Evolutionary conservation across 179 eudicot species (phyloP).

Genomic region (Sideroxylon spinosum): DNA sequence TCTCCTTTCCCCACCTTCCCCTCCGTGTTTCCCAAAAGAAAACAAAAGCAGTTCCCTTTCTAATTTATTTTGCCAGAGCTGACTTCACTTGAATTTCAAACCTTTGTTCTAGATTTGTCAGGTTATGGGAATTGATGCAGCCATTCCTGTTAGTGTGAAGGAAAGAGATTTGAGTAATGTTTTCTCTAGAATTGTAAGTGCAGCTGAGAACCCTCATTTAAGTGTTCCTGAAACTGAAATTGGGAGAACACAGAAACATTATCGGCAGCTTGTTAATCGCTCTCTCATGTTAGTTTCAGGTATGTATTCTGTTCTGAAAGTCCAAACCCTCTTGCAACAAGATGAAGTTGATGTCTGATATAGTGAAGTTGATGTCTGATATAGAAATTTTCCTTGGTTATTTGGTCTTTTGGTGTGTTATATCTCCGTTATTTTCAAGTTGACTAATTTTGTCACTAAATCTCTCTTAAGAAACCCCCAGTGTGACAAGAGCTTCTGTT

Average conservation of each 20-base stretch:
- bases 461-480: background rate
- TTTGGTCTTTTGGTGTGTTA: background rate
- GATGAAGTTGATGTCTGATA: background rate
- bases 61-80: background rate
- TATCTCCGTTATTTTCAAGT: background rate
- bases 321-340: background rate
- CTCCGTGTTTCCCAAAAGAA: background rate
- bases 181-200: conserved; percentile 40
- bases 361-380: background rate
- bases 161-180: conserved; percentile 43
- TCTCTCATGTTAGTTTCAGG: conserved; percentile 48
- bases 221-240: conserved; percentile 51
- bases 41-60: background rate
- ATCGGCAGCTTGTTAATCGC: conserved; percentile 37
- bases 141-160: conserved; percentile 47
- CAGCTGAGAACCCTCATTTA: conserved; percentile 48
- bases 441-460: background rate
- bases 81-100: background rate
- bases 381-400: background rate
- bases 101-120: conserved; percentile 35
- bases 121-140: conserved; percentile 49
- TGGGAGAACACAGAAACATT: conserved; percentile 45
- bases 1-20: background rate
- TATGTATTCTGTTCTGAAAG: conserved; percentile 15
- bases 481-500: background rate